Evolutionary conservation across 176 grass and related monocot genomes (phyloP), one percentile per base, ranked within the genome.

Genomic region (Rhynchospora breviuscula): DNA sequence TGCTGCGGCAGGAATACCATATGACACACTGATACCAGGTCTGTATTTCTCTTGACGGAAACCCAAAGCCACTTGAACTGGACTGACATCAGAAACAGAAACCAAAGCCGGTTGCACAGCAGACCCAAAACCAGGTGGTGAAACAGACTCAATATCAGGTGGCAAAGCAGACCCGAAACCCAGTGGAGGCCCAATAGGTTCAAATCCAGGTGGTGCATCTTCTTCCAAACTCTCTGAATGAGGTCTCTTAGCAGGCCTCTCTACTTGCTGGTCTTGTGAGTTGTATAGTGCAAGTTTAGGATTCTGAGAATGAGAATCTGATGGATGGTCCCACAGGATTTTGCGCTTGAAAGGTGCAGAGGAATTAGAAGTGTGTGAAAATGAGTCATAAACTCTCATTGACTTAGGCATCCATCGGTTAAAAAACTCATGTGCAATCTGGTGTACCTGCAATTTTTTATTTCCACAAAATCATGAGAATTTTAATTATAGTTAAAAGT

Each of bases 281-380:
- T 33, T 66, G 43, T 33, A 47, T 6, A 13, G 45, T 46, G 79
- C 56, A 63, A 59, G 65, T 43, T 17, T 81, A 11, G 56, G 67
- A 84, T 81, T 23, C 65, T 63, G 79, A 63, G 8, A 10, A 60
- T 29, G 64, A 47, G 54, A 80, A 87, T 93, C 87, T 75, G 90
- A 88, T 88, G 87, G 95, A 69, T 87, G 84, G 87, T 99, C 93
- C 97, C 97, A 99, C 45, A 91, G 88, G 71, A 89, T 93, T 87
- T 96, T 99, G 12, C 91, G 91, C 77, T 99, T 99, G 59, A 78
- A 77, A 79, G 82, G 47, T 85, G 35, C 35, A 40, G 15, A 85
- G 44, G 86, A 35, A 81, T 86, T 64, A 48, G 51, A 48, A 3
- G 79, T 75, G 67, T 79, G 78, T 66, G 70, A 80, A 90, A 69